Conservation (phyloP, 257 asterid species). For the Mentha longifolia region DNA sequence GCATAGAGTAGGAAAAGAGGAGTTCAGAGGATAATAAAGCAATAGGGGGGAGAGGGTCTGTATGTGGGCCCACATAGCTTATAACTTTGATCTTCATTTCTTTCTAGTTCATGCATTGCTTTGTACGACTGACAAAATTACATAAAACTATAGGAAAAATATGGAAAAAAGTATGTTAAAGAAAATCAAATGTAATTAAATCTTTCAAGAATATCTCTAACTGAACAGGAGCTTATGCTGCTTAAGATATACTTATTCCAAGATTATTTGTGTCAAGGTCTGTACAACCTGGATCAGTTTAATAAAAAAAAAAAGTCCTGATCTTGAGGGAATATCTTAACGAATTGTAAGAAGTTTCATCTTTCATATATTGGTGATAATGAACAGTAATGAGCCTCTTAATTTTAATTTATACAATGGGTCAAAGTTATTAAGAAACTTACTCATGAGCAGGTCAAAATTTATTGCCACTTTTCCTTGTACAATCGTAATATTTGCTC, state of each 20-base stretch:
- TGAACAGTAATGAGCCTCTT: conserved; percentile 6
- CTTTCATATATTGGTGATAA: background rate
- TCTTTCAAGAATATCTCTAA: background rate
- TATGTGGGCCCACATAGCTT: too few relatives aligned
- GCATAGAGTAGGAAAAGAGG: background rate
- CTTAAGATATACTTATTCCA: conserved; percentile 13
- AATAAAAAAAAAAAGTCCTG: background rate
- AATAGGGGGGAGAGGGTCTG: background rate
- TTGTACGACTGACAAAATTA: background rate
- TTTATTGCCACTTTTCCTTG: background rate
- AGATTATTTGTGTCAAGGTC: too few relatives aligned
- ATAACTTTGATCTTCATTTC: background rate
- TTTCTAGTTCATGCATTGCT: conserved; percentile 3
- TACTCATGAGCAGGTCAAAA: conserved; percentile 8
- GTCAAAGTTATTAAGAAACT: background rate
- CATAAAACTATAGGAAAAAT: background rate
- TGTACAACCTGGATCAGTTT: conserved; percentile 8
- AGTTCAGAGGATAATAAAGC: conserved; percentile 10
- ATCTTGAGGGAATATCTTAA: background rate
- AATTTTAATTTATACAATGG: conserved; percentile 10
- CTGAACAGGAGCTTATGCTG: conserved; percentile 21
- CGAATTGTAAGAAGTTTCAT: background rate
- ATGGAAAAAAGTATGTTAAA: background rate
- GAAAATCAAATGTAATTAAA: background rate
- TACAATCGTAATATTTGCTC: background rate